Evolutionary conservation across 371 early-diverging fungal species (phyloP), one percentile per base, ranked within the genome.

Genomic region (Mortierella sp.): DNA sequence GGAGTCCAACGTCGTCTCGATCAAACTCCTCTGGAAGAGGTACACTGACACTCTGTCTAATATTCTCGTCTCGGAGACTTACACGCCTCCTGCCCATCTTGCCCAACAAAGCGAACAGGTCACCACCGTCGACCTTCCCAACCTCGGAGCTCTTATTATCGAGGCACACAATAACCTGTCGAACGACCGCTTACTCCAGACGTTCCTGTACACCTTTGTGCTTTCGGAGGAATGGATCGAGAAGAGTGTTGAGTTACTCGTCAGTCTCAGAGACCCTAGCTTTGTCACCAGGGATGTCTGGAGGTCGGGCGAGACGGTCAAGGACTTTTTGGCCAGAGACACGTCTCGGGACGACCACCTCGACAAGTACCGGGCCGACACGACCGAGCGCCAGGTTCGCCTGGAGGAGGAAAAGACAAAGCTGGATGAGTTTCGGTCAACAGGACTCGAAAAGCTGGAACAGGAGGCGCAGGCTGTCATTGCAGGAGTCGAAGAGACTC

Each of bases 281-380:
- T 86, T 77, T 75, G 87, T 86, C 18, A 74, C 83, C 3, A 80
- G 78, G 38, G 87, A 86, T 68, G 71, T 80, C 27, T 86, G 87
- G 87, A 70, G 16, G 10, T 70, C 65, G 2, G 77, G 70, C 11
- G 79, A 82, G 21, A 73, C 58, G 5, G 56, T 80, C 32, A 80
- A 80, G 41, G 83, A 73, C 11, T 82, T 71, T 43, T 32, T 80
- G 43, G 75, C 71, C 16, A 79, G 87, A 29, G 83, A 86, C 38
- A 29, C 21, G 4, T 41, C 77, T 43, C 77, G 44, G 5, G 87
- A 86, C 32, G 55, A 65, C 21, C 46, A 86, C 46, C 71, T 86
- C 41, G 87, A 86, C 16, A 75, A 70, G 38, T 56, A 49, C 16
- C 75, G 70, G 56, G 11, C 70, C 8, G 74, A 75, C 5, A 29